A percentile compares a stretch with the other conserved stretches of the same genome.
Conservation (phyloP, 768 basidiomycete species). For the Kockovaella imperatae region DNA sequence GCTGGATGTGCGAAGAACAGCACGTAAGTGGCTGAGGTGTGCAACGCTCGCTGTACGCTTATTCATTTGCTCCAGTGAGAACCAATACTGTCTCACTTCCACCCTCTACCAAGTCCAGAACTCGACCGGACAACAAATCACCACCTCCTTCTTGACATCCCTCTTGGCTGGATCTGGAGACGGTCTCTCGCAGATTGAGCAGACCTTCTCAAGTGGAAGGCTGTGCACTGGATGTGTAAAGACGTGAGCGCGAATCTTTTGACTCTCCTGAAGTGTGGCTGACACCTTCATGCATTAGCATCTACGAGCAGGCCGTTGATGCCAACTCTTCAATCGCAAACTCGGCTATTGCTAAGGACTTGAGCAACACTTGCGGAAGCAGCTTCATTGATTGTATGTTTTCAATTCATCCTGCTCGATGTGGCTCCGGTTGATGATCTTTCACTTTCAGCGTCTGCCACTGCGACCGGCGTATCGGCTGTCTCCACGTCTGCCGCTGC, state of each 20-base stretch:
- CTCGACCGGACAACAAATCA: constrained; percentile 27
- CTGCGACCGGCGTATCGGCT: constrained; percentile 7
- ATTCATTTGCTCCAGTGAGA: constrained; percentile 20
- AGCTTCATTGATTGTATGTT: constrained; percentile 30
- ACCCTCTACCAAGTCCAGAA: constrained; percentile 36
- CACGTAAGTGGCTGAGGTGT: constrained; percentile 24
- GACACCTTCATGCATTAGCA: constrained; percentile 18
- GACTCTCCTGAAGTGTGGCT: not conserved
- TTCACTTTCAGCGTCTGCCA: not conserved
- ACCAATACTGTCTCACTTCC: constrained; percentile 39
- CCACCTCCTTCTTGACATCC: constrained; percentile 24
- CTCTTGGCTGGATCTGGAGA: constrained; percentile 25
- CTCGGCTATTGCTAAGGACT: constrained; percentile 21
- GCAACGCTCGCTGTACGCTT: not conserved
- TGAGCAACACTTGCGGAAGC: constrained; percentile 32
- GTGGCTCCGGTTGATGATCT: not conserved
- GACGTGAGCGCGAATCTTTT: too few species aligned
- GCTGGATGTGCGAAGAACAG: constrained; percentile 40
- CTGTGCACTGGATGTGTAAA: constrained; percentile 44
- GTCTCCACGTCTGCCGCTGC: constrained; percentile 12
- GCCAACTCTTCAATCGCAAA: constrained; percentile 27
- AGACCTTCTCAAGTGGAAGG: constrained; percentile 15
- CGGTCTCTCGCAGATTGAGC: constrained; percentile 8
- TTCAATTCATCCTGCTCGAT: not conserved
- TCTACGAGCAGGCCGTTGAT: constrained; percentile 32